Evolutionary conservation across 2,329 filamentous ascomycete species (phyloP).

Genomic region (Mycosphaerella sp.): DNA sequence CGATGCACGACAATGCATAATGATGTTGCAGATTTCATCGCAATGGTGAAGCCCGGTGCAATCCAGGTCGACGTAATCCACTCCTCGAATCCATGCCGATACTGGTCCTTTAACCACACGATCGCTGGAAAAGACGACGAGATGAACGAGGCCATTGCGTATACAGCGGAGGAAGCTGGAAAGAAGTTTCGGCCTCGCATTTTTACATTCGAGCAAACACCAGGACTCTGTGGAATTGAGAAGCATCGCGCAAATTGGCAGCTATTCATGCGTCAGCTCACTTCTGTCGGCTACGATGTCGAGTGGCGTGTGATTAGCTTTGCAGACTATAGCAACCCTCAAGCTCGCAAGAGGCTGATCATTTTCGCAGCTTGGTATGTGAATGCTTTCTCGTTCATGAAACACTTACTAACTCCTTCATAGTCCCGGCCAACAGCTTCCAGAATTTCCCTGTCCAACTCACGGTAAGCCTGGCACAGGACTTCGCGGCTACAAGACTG

Average conservation of each 20-base stretch:
- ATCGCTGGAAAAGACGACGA: constrained; percentile 54
- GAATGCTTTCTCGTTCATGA: not conserved
- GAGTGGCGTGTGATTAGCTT: constrained; percentile 57
- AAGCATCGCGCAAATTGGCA: constrained; percentile 52
- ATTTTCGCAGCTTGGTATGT: constrained; percentile 50
- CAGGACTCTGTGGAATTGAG: constrained; percentile 50
- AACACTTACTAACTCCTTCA: constrained; percentile 20
- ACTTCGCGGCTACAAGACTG: constrained; percentile 23
- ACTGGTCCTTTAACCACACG: constrained; percentile 67
- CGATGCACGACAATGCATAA: constrained; percentile 16
- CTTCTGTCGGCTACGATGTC: constrained; percentile 60
- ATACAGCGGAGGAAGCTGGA: constrained; percentile 45
- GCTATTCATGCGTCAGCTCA: constrained; percentile 57
- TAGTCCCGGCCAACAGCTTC: constrained; percentile 65
- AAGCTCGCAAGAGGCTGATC: constrained; percentile 45
- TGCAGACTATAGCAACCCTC: constrained; percentile 46
- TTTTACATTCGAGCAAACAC: constrained; percentile 73
- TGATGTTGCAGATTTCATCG: constrained; percentile 43
- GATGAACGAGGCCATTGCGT: constrained; percentile 55
- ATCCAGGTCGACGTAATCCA: constrained; percentile 60
- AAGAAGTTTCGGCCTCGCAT: constrained; percentile 56
- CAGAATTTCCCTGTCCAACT: constrained; percentile 51
- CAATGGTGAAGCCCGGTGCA: constrained; percentile 28
- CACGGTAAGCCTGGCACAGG: constrained; percentile 22
- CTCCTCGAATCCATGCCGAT: constrained; percentile 70